These are phyloP conservation scores for Bromus sterilis DNA, from an alignment of 176 grass and related monocot species.

Conservation along the genomic window DNA sequence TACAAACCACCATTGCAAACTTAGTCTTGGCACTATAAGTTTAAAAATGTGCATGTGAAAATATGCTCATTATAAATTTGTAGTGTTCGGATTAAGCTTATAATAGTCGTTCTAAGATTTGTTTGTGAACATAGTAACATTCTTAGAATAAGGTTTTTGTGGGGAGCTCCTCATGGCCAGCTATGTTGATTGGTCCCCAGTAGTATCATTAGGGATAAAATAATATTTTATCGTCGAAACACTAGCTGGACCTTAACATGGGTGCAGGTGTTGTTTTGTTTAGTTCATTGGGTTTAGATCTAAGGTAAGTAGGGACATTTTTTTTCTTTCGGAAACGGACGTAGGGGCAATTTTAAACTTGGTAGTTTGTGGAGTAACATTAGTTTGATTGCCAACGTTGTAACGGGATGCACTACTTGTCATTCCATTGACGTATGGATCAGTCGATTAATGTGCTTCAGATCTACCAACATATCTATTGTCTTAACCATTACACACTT, in stretches of 20 bases:
- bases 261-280: constrained; percentile 39
- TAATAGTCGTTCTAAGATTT: constrained; percentile 26
- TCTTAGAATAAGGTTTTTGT: constrained; percentile 24
- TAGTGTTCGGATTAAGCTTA: constrained; percentile 46
- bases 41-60: background rate
- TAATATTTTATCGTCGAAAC: constrained; percentile 18
- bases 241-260: constrained; percentile 41
- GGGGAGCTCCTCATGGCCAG: constrained; percentile 21
- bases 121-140: background rate
- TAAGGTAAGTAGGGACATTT: constrained; percentile 12
- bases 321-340: no score
- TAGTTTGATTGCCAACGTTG: constrained; percentile 21
- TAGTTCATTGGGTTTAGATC: constrained; percentile 33
- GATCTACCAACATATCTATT: background rate
- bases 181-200: constrained; percentile 18
- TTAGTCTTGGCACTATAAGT: constrained; percentile 38
- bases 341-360: constrained; percentile 12
- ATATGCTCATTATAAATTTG: constrained; percentile 27
- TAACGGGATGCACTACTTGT: constrained; percentile 2
- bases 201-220: constrained; percentile 15
- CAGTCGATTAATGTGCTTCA: background rate
- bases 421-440: background rate
- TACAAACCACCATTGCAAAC: constrained; percentile 22
- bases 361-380: constrained; percentile 15
- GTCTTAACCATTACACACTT: background rate